Conservation (phyloP, 805 yeast genomes). For the Kluyveromyces dobzhanskii region DNA sequence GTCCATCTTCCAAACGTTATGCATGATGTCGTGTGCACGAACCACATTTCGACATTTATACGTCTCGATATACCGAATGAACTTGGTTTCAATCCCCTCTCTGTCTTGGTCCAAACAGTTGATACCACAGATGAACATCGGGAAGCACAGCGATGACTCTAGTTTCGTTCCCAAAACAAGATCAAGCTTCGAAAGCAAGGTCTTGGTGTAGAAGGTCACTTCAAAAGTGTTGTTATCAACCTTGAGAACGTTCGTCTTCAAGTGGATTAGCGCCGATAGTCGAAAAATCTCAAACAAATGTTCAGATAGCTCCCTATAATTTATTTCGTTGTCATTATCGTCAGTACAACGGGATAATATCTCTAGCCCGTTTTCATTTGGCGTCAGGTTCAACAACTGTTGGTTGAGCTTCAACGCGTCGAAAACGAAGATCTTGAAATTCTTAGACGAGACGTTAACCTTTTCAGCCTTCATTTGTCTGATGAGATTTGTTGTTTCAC, state of each 20-base stretch:
- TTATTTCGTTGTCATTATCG: conserved; percentile 18
- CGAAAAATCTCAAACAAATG: conserved; percentile 67
- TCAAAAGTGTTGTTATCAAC: conserved; percentile 36
- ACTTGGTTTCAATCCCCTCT: conserved; percentile 40
- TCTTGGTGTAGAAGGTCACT: conserved; percentile 48
- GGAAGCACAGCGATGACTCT: conserved; percentile 67
- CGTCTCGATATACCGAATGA: conserved; percentile 48
- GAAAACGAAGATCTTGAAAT: conserved; percentile 10
- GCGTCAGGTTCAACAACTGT: not conserved
- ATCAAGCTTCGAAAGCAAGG: conserved; percentile 49
- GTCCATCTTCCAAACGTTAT: conserved; percentile 36
- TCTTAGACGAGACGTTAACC: conserved; percentile 12
- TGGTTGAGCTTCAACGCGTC: conserved; percentile 2
- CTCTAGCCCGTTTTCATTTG: conserved; percentile 1
- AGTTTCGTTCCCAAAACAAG: conserved; percentile 56
- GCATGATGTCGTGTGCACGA: conserved; percentile 34
- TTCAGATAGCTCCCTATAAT: conserved; percentile 46
- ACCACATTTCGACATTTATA: conserved; percentile 59
- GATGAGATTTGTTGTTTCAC: conserved; percentile 57
- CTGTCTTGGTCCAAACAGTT: conserved; percentile 49
- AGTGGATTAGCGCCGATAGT: conserved; percentile 56
- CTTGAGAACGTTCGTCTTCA: conserved; percentile 52
- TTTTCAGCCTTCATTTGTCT: conserved; percentile 38
- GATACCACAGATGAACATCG: conserved; percentile 70
- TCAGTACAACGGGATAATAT: conserved; percentile 1